These are phyloP conservation scores for Globisporangium apiculatum DNA, from an alignment of 352 stramenopile species.

Conservation along the genomic window DNA sequence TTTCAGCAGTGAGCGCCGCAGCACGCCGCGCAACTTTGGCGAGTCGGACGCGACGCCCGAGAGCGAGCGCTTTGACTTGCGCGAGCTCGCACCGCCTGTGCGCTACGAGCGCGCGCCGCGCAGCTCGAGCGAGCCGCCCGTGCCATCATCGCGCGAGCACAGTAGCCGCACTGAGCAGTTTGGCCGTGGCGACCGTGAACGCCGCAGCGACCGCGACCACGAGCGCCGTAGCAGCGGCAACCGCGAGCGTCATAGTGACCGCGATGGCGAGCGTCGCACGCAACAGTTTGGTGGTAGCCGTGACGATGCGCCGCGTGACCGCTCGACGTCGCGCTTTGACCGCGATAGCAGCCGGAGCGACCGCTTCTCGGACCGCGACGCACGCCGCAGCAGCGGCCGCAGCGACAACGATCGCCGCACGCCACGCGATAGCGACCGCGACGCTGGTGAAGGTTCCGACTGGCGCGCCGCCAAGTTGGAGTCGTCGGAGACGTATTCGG, in stretches of 20 bases:
- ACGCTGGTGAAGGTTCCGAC: constrained; percentile 1
- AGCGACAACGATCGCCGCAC: background rate
- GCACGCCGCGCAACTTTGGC: constrained; percentile 13
- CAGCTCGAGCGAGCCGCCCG: background rate
- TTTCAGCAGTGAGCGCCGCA: constrained; percentile 1
- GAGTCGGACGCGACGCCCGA: constrained; percentile 5
- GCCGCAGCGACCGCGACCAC: constrained; percentile 1
- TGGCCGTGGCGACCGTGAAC: constrained; percentile 5
- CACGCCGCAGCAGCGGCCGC: background rate
- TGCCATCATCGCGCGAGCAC: background rate
- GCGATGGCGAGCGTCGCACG: constrained; percentile 4
- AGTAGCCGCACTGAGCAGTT: background rate
- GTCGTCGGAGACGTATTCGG: background rate
- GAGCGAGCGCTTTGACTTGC: constrained; percentile 10
- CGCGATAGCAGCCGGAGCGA: constrained; percentile 2
- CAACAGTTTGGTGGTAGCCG: constrained; percentile 1
- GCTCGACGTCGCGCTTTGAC: constrained; percentile 6
- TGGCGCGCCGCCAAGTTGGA: background rate
- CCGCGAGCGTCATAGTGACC: constrained; percentile 8
- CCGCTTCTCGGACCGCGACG: background rate
- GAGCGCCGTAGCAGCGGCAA: constrained; percentile 5
- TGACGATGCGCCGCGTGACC: constrained; percentile 2
- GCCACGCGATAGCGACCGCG: background rate
- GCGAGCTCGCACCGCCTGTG: background rate
- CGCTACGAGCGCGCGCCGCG: background rate